These are phyloP conservation scores for Lactifluus hygrophoroides DNA, from an alignment of 768 basidiomycete genomes.

Conservation along the genomic window DNA sequence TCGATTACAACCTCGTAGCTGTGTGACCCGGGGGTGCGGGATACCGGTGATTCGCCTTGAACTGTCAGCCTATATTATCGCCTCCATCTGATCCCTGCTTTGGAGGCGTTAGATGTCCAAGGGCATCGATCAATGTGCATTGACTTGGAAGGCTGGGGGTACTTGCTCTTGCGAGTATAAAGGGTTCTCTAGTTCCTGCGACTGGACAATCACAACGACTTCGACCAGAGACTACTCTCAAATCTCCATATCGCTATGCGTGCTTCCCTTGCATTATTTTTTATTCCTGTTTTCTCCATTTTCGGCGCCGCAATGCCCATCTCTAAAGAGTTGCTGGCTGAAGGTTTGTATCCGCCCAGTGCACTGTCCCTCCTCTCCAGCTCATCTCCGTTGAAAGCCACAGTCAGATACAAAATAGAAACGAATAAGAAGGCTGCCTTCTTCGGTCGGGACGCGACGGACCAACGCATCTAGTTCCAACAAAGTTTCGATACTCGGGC, in stretches of 20 bases:
- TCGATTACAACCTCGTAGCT: background rate
- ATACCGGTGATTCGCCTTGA: background rate
- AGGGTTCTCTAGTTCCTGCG: no score
- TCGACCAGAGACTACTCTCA: background rate
- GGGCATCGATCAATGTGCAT: background rate
- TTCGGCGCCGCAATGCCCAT: background rate
- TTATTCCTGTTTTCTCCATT: background rate
- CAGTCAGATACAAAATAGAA: no score
- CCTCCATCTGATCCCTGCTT: background rate
- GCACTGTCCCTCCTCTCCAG: background rate
- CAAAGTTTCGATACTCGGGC: background rate
- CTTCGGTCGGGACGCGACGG: no score
- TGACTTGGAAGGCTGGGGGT: background rate
- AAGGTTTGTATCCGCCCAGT: background rate
- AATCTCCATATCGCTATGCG: background rate
- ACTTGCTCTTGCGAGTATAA: background rate
- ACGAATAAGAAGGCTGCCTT: no score
- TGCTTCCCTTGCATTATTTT: background rate
- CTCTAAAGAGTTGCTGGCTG: background rate
- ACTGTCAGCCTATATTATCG: background rate
- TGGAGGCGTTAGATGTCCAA: background rate
- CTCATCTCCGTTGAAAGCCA: background rate
- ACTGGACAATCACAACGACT: no score
- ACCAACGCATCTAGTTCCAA: no score
- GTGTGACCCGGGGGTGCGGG: background rate